A percentile compares a stretch with the other conserved stretches of the same genome.
Evolutionary conservation across 1,139 yeast species (phyloP).

Genomic region (Arxiozyma heterogenica): DNA sequence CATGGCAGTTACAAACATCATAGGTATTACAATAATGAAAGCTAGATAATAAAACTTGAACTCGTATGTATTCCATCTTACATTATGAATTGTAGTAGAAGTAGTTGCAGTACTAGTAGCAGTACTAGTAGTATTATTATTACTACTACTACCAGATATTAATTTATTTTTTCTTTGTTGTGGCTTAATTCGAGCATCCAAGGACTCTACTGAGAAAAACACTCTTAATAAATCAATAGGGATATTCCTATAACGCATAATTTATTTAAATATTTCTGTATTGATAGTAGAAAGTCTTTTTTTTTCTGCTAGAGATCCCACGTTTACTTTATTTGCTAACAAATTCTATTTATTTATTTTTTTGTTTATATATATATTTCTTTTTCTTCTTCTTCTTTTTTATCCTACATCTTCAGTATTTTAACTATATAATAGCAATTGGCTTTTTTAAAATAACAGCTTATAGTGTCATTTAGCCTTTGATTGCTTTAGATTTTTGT

Average conservation of each 20-base stretch:
- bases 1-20: slow-evolving; percentile 74
- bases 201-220: slow-evolving; percentile 64
- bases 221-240: slow-evolving; percentile 9
- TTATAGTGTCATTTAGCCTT: too few relatives aligned
- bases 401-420: too few relatives aligned
- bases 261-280: neutral
- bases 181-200: slow-evolving; percentile 65
- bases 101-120: neutral
- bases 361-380: too few relatives aligned
- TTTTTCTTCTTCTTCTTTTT: too few relatives aligned
- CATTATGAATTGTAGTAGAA: slow-evolving; percentile 12
- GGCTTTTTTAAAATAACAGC: too few relatives aligned
- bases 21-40: slow-evolving; percentile 64
- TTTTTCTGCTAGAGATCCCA: too few relatives aligned
- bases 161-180: slow-evolving; percentile 24
- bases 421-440: too few relatives aligned
- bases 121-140: too few relatives aligned
- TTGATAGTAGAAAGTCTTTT: neutral
- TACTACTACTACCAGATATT: too few relatives aligned
- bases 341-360: too few relatives aligned
- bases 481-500: too few relatives aligned
- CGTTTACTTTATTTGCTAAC: neutral
- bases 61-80: slow-evolving; percentile 71
- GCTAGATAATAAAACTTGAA: slow-evolving; percentile 56
- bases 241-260: neutral